Base-by-base conservation (phyloP, 306 rosid genomes). In the Dalbergia cochinchinensis region DNA sequence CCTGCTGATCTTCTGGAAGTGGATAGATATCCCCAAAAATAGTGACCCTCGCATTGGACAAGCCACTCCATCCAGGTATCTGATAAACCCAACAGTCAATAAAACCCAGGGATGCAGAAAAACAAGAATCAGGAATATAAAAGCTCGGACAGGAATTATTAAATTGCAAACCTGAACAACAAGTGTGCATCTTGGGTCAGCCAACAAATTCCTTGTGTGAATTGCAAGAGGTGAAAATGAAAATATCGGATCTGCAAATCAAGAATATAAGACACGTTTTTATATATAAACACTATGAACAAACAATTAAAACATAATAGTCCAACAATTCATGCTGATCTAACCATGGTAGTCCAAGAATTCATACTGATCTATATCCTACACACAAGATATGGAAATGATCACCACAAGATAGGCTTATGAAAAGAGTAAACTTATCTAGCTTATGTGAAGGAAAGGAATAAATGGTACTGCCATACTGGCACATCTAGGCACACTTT, bases 41-140 rank as follows among this genome's bases (percentile, higher is more conserved):
- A 18, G 99, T 96, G 41, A 96, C 99, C 90, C 99, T 96, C 14
- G 99, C 99, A 89, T 96, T 96, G 82, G 99, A 93, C 88, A 96
- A 85, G 80, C 99, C 91, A 77, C 98, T 96, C 99, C 99, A 96
- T 84, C 99, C 99, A 83, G 99, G 99, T 80, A 93, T 90, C 99
- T 96, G 79, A 64, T 65, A 79, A 81, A 84, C 48, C 67, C 50
- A 84, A 73, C 72, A 37, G 71, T 87, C 85, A 86, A 81, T 70
- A 83, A 83, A 74, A 82, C 74, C 76, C 68, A 78, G 70, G 69
- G 72, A 77, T 44, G 82, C 45, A 62, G 71, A 87, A 73, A 64
- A 75, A 35, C 73, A 80, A 60, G 71, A 72, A 74, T 33, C 71
- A 39, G 59, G 48, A 72, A 74, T 58, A 65, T 69, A 73, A 65